Evolutionary conservation across 139 green algal species (phyloP).

Genomic region (Tetraselmis striata): DNA sequence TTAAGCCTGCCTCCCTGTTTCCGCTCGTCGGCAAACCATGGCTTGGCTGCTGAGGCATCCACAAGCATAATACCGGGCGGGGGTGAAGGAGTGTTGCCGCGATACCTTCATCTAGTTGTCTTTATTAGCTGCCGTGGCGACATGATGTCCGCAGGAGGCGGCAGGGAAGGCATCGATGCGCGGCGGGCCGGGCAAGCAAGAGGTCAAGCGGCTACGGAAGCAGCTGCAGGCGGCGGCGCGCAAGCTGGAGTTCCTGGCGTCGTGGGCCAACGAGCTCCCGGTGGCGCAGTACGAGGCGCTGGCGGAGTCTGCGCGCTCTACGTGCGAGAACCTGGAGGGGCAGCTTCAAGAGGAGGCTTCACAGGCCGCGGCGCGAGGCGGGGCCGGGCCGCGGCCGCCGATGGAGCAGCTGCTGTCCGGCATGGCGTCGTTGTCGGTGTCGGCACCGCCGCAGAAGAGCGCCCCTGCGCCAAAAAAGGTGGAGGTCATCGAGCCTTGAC

Average conservation of each 20-base stretch:
- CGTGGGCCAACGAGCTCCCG: conserved; percentile 52
- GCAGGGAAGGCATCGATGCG: not conserved
- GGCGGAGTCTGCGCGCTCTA: not conserved
- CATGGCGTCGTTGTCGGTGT: not conserved
- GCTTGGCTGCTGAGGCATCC: too few relatives aligned
- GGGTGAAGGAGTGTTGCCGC: too few relatives aligned
- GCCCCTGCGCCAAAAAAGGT: not conserved
- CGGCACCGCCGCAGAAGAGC: not conserved
- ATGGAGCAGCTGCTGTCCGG: not conserved
- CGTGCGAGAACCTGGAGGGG: not conserved
- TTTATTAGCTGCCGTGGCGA: not conserved
- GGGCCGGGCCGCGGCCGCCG: too few relatives aligned
- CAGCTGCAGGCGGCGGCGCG: conserved; percentile 30
- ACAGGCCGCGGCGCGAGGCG: not conserved
- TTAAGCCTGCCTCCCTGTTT: too few relatives aligned
- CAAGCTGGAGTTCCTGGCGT: conserved; percentile 51
- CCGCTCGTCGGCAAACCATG: too few relatives aligned
- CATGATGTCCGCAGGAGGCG: not conserved
- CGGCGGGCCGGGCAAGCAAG: not conserved
- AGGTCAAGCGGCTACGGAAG: not conserved
- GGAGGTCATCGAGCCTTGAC: not conserved
- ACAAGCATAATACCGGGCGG: too few relatives aligned
- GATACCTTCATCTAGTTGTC: not conserved
- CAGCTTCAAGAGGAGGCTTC: not conserved
- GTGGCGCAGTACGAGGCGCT: conserved; percentile 1